These are phyloP conservation scores for Nakaseomyces delphensis DNA, from an alignment of 1,139 yeast genomes.

Conservation along the genomic window DNA sequence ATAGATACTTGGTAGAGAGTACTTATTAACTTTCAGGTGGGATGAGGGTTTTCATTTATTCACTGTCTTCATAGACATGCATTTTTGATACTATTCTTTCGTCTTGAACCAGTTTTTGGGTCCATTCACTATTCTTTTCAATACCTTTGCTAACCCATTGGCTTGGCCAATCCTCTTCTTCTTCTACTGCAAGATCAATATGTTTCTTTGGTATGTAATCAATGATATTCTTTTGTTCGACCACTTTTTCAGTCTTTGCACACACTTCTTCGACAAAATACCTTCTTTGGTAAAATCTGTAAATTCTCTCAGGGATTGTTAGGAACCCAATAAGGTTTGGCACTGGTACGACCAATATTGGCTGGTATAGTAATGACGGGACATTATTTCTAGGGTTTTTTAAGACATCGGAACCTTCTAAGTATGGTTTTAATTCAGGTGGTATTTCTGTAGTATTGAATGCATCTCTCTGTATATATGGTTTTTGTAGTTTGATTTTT, in stretches of 20 bases:
- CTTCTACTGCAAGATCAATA: conserved; percentile 48
- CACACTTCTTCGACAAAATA: conserved; percentile 65
- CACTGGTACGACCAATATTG: conserved; percentile 62
- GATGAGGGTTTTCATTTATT: not conserved
- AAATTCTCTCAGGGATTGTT: conserved; percentile 66
- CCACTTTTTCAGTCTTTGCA: conserved; percentile 49
- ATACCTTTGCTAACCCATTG: conserved; percentile 71
- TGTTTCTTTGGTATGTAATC: conserved; percentile 48
- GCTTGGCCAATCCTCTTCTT: conserved; percentile 86
- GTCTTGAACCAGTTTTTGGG: conserved; percentile 63
- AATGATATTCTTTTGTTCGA: conserved; percentile 44
- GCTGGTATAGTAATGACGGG: conserved; percentile 63
- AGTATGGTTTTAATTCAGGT: conserved; percentile 41
- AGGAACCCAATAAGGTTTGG: conserved; percentile 73
- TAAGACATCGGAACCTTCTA: conserved; percentile 13
- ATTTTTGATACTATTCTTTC: conserved; percentile 40
- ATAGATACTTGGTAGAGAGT: not conserved
- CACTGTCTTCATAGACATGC: conserved; percentile 3
- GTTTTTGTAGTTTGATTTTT: conserved; percentile 41
- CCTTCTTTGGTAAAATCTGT: conserved; percentile 70
- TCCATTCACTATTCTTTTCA: conserved; percentile 80
- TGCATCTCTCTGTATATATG: conserved; percentile 52
- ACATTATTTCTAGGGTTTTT: conserved; percentile 34
- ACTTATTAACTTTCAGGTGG: too few relatives aligned
- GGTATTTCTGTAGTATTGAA: conserved; percentile 50